Evolutionary conservation across 345 rosid species (phyloP).

Genomic region (Jatropha curcas): DNA sequence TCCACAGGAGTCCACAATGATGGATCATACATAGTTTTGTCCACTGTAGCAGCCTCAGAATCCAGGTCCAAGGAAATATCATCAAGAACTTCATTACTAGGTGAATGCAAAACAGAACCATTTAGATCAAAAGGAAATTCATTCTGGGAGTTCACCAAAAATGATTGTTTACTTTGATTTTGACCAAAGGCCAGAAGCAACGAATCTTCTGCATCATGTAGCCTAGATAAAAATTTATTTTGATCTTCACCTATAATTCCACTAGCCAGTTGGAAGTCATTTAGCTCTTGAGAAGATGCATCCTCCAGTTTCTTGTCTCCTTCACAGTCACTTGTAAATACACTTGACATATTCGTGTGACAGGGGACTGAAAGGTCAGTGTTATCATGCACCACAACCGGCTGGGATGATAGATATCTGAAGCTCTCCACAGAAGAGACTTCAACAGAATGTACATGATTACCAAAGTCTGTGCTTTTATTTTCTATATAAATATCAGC

Average conservation of each 20-base stretch:
- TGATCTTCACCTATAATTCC: conserved; percentile 48
- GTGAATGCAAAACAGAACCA: conserved; percentile 13
- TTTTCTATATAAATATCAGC: conserved; percentile 24
- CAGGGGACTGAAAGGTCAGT: conserved; percentile 17
- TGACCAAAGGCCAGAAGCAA: conserved; percentile 16
- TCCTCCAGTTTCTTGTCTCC: conserved; percentile 43
- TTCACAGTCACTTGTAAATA: conserved; percentile 31
- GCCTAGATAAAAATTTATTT: conserved; percentile 47
- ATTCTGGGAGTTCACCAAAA: conserved; percentile 21
- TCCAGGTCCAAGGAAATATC: conserved; percentile 37
- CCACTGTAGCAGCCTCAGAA: conserved; percentile 34
- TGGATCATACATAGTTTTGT: conserved; percentile 52
- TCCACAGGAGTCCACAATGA: conserved; percentile 81
- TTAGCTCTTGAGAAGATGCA: conserved; percentile 36
- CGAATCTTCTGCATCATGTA: conserved; percentile 39
- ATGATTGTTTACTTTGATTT: conserved; percentile 6
- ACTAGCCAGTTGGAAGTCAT: conserved; percentile 30
- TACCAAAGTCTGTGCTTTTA: conserved; percentile 21
- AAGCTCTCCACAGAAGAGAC: conserved; percentile 3
- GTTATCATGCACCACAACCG: conserved; percentile 23
- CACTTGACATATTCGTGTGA: conserved; percentile 26
- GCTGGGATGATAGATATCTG: conserved; percentile 12
- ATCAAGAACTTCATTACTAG: conserved; percentile 25
- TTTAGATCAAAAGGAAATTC: conserved; percentile 24
- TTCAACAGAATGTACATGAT: conserved; percentile 19